phyloP scores from a whole-genome alignment of 192 early-diverging fungal species.

The Kickxella alabastrina region DNA sequence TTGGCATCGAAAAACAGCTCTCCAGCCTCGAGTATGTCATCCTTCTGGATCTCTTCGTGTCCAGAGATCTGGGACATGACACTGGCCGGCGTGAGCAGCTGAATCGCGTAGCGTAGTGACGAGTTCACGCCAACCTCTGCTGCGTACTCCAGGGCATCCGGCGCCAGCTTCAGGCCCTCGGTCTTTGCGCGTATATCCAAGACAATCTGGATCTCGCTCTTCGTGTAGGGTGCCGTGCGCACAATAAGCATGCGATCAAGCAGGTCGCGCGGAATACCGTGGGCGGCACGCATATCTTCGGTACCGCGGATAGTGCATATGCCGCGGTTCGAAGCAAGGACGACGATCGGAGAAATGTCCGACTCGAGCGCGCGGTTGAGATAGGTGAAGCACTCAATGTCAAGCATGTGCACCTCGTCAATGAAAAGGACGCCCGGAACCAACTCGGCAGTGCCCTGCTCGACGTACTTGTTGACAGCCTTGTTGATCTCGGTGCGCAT shows the following conservation, averaged over 20 bases:
- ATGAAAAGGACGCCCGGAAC: constrained; percentile 98
- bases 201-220: constrained; percentile 86
- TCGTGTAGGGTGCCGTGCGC: constrained; percentile 86
- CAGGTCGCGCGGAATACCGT: constrained; percentile 96
- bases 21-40: constrained; percentile 83
- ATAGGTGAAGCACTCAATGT: constrained; percentile 99
- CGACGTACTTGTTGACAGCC: constrained; percentile 97
- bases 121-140: constrained; percentile 84
- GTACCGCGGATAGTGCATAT: constrained; percentile 83
- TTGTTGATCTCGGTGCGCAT: constrained; percentile 98
- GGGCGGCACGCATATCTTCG: constrained; percentile 70
- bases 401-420: constrained; percentile 99
- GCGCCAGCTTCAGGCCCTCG: constrained; percentile 74
- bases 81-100: constrained; percentile 88
- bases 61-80: constrained; percentile 85
- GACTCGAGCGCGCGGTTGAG: constrained; percentile 97
- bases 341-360: constrained; percentile 91
- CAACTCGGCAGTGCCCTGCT: constrained; percentile 95
- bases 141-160: constrained; percentile 73
- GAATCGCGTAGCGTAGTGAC: constrained; percentile 92
- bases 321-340: constrained; percentile 97
- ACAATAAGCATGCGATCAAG: constrained; percentile 96
- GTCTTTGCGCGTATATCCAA: constrained; percentile 90
- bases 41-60: constrained; percentile 70
- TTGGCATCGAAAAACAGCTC: constrained; percentile 68